Base-by-base conservation (phyloP, 345 rosid species). In the Pelargonium nanum region DNA sequence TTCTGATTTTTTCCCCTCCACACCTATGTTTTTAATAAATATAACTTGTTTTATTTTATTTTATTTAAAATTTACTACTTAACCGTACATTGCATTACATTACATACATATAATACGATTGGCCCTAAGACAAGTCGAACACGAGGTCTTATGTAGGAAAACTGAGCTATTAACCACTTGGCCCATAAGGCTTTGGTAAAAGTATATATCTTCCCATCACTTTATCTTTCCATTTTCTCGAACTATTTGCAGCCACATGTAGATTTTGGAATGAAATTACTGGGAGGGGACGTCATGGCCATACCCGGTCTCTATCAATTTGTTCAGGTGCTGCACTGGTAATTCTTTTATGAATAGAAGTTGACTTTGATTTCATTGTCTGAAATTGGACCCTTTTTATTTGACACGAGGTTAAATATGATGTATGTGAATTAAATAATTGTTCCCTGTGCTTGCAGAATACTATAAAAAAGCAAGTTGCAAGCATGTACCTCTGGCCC, bases 211-310 rank as follows among this genome's bases (percentile, higher is more conserved):
- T n/a, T n/a, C n/a, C n/a, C n/a, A n/a, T n/a, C n/a, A n/a, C n/a
- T n/a, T n/a, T n/a, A n/a, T n/a, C n/a, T n/a, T n/a, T n/a, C n/a
- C n/a, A 34, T 34, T 34, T 34, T 9, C 45, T 5, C 13, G 45
- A 5, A 34, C 22, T 28, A 45, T 57, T 16, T 70, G 72, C 77
- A 80, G 83, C 88, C 85, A 2, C 66, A 60, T 15, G 71, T 78
- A 17, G 88, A 80, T 68, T 78, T 83, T 4, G 81, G 88, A 22
- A 22, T 80, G 74, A 83, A 74, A 68, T 7, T 83, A 55, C 60
- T 80, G 32, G 80, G 88, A 70, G 74, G 65, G 26, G 85, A 83
- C 67, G 53, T 76, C 25, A 83, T 80, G 88, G 76, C 83, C 4
- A 66, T 83, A 24, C 85, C 88, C 17, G 78, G 79, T 24, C 26